phyloP scores from a whole-genome alignment of 2,329 filamentous ascomycete species.

The Cercospora berteroae region DNA sequence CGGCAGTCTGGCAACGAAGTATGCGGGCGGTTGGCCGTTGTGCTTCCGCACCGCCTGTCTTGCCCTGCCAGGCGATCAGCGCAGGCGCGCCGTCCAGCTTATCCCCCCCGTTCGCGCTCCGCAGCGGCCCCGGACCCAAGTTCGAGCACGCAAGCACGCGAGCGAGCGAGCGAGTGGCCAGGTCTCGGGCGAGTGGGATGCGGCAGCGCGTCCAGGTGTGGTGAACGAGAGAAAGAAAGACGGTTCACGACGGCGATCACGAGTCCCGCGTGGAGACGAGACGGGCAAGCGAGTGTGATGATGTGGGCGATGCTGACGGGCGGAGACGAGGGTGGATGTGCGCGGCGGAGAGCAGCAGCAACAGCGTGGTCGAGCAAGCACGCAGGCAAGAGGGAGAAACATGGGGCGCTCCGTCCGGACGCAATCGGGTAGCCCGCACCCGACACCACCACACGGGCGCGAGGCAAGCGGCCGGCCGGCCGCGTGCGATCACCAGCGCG shows the following conservation, averaged over 20 bases:
- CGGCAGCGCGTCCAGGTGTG: not conserved
- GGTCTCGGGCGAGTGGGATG: not conserved
- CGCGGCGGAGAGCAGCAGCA: not conserved
- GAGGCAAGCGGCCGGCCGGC: not conserved
- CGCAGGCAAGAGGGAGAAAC: not conserved
- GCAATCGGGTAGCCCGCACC: not conserved
- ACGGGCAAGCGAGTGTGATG: slow-evolving; percentile 11
- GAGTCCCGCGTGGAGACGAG: slow-evolving; percentile 3
- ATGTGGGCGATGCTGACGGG: slow-evolving; percentile 1
- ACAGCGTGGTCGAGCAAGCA: not conserved
- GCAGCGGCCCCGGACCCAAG: not conserved
- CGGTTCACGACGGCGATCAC: not conserved
- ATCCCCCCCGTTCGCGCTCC: slow-evolving; percentile 10
- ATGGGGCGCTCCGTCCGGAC: not conserved
- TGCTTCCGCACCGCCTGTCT: not conserved
- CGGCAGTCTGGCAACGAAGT: not conserved
- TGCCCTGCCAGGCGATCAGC: slow-evolving; percentile 13
- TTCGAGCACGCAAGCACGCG: not conserved
- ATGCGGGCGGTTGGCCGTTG: slow-evolving; percentile 3
- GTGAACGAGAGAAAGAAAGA: not conserved
- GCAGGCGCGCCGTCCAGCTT: slow-evolving; percentile 5
- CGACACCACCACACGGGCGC: not conserved
- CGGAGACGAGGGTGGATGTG: slow-evolving; percentile 11
- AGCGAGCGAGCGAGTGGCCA: not conserved
- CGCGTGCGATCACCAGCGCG: not conserved